Evolutionary conservation across 306 rosid species (phyloP).

Genomic region (Hippophae tibetana): DNA sequence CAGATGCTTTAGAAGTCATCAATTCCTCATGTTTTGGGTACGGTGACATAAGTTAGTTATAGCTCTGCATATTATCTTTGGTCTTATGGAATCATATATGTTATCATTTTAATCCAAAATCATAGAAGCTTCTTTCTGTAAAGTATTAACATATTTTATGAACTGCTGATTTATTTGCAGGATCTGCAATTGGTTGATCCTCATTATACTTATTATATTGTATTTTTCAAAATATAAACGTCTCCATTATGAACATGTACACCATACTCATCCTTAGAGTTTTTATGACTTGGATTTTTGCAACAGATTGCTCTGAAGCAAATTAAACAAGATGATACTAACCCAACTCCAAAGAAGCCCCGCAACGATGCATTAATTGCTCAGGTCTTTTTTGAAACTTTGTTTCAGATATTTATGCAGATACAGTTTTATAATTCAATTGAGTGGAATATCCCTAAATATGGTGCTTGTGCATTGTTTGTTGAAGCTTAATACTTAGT

Average conservation of each 20-base stretch:
- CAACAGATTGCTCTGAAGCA: conserved; percentile 55
- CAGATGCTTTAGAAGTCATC: no score
- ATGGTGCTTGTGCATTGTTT: neutral
- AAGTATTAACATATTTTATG: neutral
- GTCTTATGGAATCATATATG: neutral
- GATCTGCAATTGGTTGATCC: neutral
- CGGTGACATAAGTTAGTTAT: neutral
- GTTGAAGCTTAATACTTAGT: neutral
- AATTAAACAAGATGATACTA: conserved; percentile 38
- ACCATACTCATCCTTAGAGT: neutral
- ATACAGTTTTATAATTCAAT: neutral
- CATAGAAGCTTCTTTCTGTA: neutral
- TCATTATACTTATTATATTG: neutral
- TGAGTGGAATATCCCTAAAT: neutral
- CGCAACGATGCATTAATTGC: conserved; percentile 57
- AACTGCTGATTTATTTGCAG: neutral
- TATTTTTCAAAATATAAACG: neutral
- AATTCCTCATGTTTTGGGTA: no score
- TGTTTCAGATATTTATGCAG: neutral
- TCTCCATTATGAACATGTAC: neutral
- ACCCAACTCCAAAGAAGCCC: conserved; percentile 54
- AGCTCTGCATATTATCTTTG: neutral
- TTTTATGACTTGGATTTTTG: conserved; percentile 4
- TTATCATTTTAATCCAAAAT: neutral
- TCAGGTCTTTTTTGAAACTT: conserved; percentile 47